Percentiles rank a stretch among this genome's conserved stretches.
phyloP scores from a whole-genome alignment of 2,329 filamentous ascomycete genomes.

The Didymella arachidicola region DNA sequence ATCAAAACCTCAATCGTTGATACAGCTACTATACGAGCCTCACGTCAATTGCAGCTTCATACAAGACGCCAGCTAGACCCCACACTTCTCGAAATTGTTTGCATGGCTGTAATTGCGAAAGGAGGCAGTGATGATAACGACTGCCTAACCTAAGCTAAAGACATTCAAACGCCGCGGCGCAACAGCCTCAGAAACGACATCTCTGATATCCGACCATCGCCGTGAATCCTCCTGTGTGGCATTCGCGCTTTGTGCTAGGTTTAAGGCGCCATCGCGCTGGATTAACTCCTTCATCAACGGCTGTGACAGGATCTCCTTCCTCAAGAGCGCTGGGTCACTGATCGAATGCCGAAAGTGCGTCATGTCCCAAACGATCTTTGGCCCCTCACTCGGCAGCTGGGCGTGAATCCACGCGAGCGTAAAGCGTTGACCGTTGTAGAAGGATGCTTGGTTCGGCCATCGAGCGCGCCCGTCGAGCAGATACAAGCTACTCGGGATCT shows the following conservation, averaged over 20 bases:
- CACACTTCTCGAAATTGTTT: too few species aligned
- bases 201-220: neutral
- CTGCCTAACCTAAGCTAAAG: neutral
- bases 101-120: neutral
- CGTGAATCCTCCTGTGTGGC: slow-evolving; percentile 2
- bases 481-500: neutral
- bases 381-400: neutral
- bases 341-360: neutral
- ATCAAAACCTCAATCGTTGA: too few species aligned
- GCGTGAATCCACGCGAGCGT: slow-evolving; percentile 10
- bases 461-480: neutral
- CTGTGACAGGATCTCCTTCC: neutral
- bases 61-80: too few species aligned
- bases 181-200: neutral
- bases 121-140: neutral
- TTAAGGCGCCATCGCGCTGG: neutral
- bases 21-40: too few species aligned
- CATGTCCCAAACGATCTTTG: slow-evolving; percentile 9
- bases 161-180: neutral
- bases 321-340: neutral
- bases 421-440: neutral
- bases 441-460: neutral
- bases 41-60: too few species aligned
- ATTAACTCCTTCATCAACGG: slow-evolving; percentile 1
- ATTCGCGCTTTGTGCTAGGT: slow-evolving; percentile 6